Base-by-base conservation (phyloP, 352 stramenopile genomes). In the Phytophthora parvispora region DNA sequence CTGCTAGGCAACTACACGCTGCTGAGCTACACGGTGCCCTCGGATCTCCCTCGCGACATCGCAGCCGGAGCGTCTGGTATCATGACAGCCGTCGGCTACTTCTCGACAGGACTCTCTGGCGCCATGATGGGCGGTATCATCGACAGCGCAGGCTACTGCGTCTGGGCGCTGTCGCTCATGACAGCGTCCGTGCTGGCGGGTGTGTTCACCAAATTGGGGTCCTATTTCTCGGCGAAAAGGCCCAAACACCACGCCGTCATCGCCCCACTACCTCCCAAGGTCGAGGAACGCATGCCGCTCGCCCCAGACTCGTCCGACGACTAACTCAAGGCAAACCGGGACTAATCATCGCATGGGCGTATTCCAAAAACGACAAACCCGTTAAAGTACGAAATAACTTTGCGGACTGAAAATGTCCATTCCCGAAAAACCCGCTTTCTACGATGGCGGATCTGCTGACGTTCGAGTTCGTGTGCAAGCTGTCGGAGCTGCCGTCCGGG, bases 391-490 rank as follows among this genome's bases (percentile, higher is more conserved):
- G 54, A 64, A 43, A 18, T 40, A 15, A 40, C 32, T n/a, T n/a
- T n/a, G n/a, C n/a, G n/a, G n/a, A n/a, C 51, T 31, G 53, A 65
- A 57, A 27, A 28, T 40, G n/a, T 40, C 22, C 22, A 49, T 28
- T 49, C 8, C 38, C 20, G 1, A 49, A 28, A 20, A 52, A 52
- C 22, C 25, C 43, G 49, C 40, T n/a, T n/a, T n/a, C n/a, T 15
- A 16, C 31, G 43, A 78, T 78, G 45, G 24, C 74, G 45, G 68
- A 73, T 7, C 64, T 86, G 64, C 78, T 90, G 38, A 60, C 70
- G 42, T 94, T 80, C 67, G 83, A 93, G 72, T 90, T 82, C 67
- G 78, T 92, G 64, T 91, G 86, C 73, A 87, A 83, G 60, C 48
- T 86, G 32, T 76, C 75, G 29, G 87, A 93, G 31, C 64, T 95